Conservation (phyloP, 257 asterid genomes). For the Dorcoceras hygrometricum region DNA sequence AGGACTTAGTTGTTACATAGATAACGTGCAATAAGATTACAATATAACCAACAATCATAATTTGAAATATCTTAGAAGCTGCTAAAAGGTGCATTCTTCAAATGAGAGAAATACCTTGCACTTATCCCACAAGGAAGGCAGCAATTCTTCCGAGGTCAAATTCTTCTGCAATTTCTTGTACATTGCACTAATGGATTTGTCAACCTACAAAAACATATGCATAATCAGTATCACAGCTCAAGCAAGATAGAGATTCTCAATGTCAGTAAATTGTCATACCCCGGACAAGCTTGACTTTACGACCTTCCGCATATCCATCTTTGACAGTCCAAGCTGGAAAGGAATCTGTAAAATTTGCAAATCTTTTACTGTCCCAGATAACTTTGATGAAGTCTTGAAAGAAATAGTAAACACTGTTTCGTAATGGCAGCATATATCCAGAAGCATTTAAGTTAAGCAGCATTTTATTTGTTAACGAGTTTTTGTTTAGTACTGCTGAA, state of each 20-base stretch:
- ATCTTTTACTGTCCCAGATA: conserved; percentile 17
- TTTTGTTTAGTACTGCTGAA: background rate
- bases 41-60: background rate
- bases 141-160: conserved; percentile 77
- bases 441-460: background rate
- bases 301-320: conserved; percentile 84
- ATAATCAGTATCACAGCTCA: conserved; percentile 20
- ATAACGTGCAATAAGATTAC: too few species aligned
- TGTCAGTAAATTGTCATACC: conserved; percentile 43
- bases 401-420: background rate
- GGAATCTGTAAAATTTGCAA: conserved; percentile 61
- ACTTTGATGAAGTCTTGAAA: conserved; percentile 15
- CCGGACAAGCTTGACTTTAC: conserved; percentile 83
- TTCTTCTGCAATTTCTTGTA: conserved; percentile 87
- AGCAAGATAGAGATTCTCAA: conserved; percentile 15
- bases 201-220: conserved; percentile 53
- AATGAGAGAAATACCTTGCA: conserved; percentile 65
- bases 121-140: conserved; percentile 98
- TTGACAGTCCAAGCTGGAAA: conserved; percentile 84
- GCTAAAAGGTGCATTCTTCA: conserved; percentile 7
- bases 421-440: background rate
- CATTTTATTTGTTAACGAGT: background rate
- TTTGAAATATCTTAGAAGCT: background rate
- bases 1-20: background rate
- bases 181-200: conserved; percentile 76